These are phyloP conservation scores for Cryptosporidium meleagridis DNA, from an alignment of 169 alveolate species.

Conservation along the genomic window DNA sequence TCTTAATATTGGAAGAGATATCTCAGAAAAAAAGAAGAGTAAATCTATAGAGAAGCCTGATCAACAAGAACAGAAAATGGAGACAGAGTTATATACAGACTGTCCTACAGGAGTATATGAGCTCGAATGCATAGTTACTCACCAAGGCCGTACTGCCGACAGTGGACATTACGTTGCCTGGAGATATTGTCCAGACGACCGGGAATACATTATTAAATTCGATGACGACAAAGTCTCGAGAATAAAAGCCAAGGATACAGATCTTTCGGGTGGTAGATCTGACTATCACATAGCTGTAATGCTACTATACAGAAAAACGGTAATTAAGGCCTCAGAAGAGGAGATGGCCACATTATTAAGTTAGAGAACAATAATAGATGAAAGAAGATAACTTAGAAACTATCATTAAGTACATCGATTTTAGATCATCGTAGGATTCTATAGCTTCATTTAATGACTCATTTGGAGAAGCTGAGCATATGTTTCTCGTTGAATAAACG, in stretches of 20 bases:
- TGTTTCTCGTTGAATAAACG: conserved; percentile 91
- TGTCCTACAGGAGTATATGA: conserved; percentile 92
- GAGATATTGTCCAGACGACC: conserved; percentile 77
- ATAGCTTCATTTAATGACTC: conserved; percentile 11
- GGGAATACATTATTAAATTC: conserved; percentile 80
- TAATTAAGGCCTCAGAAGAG: conserved; percentile 76
- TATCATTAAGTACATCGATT: conserved; percentile 11
- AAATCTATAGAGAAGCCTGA: conserved; percentile 70
- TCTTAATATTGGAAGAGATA: conserved; percentile 85
- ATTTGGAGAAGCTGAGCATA: conserved; percentile 85
- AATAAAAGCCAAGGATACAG: conserved; percentile 83
- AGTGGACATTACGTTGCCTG: conserved; percentile 98
- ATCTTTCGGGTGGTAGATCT: conserved; percentile 91
- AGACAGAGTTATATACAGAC: conserved; percentile 76
- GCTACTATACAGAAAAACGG: conserved; percentile 80
- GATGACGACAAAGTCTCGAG: conserved; percentile 90
- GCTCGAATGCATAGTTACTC: conserved; percentile 94
- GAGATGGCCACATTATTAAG: conserved; percentile 70
- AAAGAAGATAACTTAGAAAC: conserved; percentile 17
- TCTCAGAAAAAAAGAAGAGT: conserved; percentile 82
- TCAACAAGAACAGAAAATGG: conserved; percentile 67
- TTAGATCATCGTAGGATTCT: neutral
- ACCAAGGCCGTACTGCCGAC: conserved; percentile 97
- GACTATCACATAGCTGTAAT: conserved; percentile 90
- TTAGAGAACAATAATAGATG: neutral